Conservation (phyloP, 129 eudicot species). For the Escallonia rubra region DNA sequence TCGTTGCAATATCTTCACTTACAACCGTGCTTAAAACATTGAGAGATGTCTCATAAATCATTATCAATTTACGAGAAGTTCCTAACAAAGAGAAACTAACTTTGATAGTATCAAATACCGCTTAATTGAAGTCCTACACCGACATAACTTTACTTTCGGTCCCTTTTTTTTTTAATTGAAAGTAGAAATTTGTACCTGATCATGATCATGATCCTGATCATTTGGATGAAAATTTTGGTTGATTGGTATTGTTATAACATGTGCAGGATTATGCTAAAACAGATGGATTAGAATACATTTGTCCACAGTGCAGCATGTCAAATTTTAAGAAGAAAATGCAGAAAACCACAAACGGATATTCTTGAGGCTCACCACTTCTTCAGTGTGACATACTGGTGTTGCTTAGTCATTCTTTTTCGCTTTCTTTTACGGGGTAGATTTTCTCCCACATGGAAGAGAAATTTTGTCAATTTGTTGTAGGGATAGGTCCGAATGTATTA, state of each 20-base stretch:
- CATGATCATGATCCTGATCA: too few relatives aligned
- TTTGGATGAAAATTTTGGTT: not conserved
- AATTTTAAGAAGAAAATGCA: slow-evolving; percentile 77
- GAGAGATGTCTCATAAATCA: too few relatives aligned
- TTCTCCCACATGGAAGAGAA: slow-evolving; percentile 1
- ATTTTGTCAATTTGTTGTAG: not conserved
- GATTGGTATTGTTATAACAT: not conserved
- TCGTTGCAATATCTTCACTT: too few relatives aligned
- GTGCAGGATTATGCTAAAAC: slow-evolving; percentile 98
- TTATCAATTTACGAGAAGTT: too few relatives aligned
- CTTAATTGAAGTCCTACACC: too few relatives aligned
- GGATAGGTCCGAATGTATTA: not conserved
- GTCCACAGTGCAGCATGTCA: slow-evolving; percentile 95
- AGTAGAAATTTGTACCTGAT: too few relatives aligned
- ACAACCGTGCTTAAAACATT: too few relatives aligned
- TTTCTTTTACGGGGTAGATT: slow-evolving; percentile 4
- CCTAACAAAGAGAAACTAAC: too few relatives aligned
- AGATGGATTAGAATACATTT: slow-evolving; percentile 94
- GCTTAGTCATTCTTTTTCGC: not conserved
- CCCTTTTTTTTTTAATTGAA: too few relatives aligned
- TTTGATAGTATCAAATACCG: too few relatives aligned
- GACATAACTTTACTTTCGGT: too few relatives aligned
- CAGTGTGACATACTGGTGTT: slow-evolving; percentile 9
- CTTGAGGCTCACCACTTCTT: slow-evolving; percentile 26
- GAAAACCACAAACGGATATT: slow-evolving; percentile 67